Evolutionary conservation across 2,329 filamentous ascomycete genomes (phyloP), one percentile per base, ranked within the genome.

Genomic region (Ceratocystiopsis sp.): DNA sequence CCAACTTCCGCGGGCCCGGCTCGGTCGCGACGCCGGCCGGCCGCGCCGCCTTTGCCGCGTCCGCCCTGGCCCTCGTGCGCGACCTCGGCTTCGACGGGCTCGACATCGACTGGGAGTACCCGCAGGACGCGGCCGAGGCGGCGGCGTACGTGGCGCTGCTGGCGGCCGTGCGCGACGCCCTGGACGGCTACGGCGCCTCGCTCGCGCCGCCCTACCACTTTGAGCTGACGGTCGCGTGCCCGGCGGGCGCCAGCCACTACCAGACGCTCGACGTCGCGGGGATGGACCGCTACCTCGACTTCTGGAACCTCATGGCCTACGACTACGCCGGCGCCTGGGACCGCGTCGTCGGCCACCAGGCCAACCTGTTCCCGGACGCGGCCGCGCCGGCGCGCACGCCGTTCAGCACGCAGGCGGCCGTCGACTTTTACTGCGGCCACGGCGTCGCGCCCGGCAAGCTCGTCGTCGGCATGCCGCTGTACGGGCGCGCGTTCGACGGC

Each of bases 281-380:
- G 45, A 82, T 83, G 78, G 75, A 83, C 54, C 58, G 54, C 13
- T 69, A 73, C 45, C 66, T 84, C 1, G 78, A 83, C 59, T 83
- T 83, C 57, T 83, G 78, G 78, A 83, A 83, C 57, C 60, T 86
- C 37, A 93, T 93, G 85, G 81, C 82, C 2, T 93, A 93, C 60
- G 85, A 93, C 61, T 93, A 73, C 57, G 78, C 85, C 7, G 89
- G 89, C 1, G 80, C 76, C 3, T 95, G 86, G 85, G 83, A 87
- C 53, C 52, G 61, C 3, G 48, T 53, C 2, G 67, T 83, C 1
- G 85, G 80, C 5, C 86, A 96, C 61, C 79, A 86, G 57, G 75
- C 87, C 6, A 95, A 94, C 57, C 57, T 95, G 35, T 81, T 71
- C 54, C 68, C 69, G 1, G 50, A 51, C 2, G 18, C n/a, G 12